A percentile compares a stretch with the other conserved stretches of the same genome.
phyloP scores from a whole-genome alignment of 2,329 filamentous ascomycete genomes.

The Tolypocladium sp. region DNA sequence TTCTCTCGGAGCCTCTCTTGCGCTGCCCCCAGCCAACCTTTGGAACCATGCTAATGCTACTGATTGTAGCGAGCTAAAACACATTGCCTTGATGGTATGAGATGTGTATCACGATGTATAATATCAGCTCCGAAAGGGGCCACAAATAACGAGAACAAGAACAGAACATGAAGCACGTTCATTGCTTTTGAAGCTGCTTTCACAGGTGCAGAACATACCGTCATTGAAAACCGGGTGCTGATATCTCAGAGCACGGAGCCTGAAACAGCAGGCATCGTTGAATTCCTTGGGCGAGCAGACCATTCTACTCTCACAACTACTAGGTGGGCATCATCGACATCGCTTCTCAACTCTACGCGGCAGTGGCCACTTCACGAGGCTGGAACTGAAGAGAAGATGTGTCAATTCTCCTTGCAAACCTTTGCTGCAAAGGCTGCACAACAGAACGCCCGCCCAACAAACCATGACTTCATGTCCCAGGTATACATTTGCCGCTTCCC shows the following conservation, averaged over 20 bases:
- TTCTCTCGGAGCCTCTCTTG: background rate
- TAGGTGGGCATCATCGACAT: background rate
- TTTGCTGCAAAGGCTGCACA: background rate
- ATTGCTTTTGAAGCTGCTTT: too few species aligned
- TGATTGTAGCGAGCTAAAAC: slow-evolving; percentile 35
- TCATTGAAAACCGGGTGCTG: background rate
- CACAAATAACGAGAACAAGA: background rate
- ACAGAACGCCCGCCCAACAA: background rate
- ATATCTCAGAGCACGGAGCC: background rate
- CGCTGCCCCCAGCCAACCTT: too few species aligned
- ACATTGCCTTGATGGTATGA: slow-evolving; percentile 42
- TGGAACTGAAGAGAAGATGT: background rate
- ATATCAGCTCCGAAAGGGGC: background rate
- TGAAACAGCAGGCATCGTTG: background rate
- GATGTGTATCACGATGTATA: background rate
- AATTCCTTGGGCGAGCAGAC: background rate
- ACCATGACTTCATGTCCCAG: background rate
- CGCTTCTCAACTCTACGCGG: background rate
- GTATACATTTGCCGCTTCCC: background rate
- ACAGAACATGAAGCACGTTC: background rate
- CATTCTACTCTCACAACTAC: background rate
- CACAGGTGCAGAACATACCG: background rate
- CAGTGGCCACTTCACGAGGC: background rate
- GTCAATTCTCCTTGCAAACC: background rate
- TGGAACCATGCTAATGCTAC: background rate